phyloP scores from a whole-genome alignment of 2,329 filamentous ascomycete genomes.

The Aspergillus hortae region DNA sequence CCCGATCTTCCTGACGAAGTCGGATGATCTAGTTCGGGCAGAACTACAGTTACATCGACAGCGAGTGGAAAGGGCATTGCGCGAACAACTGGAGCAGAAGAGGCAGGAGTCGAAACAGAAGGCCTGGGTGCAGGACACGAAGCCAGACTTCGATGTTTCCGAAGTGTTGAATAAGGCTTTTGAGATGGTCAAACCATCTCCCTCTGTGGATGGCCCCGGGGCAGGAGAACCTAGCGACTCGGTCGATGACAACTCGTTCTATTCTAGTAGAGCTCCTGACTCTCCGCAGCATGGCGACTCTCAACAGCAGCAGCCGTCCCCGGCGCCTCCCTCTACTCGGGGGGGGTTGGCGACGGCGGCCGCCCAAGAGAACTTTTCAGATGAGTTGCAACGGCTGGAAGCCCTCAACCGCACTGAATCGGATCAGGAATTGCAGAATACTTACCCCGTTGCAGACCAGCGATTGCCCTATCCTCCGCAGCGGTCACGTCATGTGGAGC shows the following conservation, averaged over 20 bases:
- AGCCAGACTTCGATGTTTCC: conserved; percentile 65
- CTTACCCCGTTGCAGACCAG: conserved; percentile 38
- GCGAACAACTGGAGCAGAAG: conserved; percentile 71
- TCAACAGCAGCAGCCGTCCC: conserved; percentile 25
- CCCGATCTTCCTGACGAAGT: conserved; percentile 80
- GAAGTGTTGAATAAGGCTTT: conserved; percentile 70
- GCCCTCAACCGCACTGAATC: conserved; percentile 33
- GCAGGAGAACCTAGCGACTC: conserved; percentile 71
- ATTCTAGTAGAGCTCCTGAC: conserved; percentile 85
- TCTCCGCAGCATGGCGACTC: conserved; percentile 55
- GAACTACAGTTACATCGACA: conserved; percentile 77
- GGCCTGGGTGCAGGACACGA: conserved; percentile 49
- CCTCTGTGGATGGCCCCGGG: conserved; percentile 51
- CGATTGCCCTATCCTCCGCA: conserved; percentile 27
- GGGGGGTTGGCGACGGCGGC: conserved; percentile 32
- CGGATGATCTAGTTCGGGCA: conserved; percentile 76
- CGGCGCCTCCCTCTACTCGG: conserved; percentile 26
- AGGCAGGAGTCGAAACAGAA: conserved; percentile 47
- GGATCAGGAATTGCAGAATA: conserved; percentile 38
- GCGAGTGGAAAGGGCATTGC: conserved; percentile 72
- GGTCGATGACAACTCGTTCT: conserved; percentile 90
- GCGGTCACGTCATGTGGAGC: conserved; percentile 23
- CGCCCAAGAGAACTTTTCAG: conserved; percentile 30
- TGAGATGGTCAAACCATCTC: conserved; percentile 66
- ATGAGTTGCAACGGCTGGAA: conserved; percentile 37